Evolutionary conservation across 2,329 filamentous ascomycete genomes (phyloP).

Genomic region (Penicillium sp.): DNA sequence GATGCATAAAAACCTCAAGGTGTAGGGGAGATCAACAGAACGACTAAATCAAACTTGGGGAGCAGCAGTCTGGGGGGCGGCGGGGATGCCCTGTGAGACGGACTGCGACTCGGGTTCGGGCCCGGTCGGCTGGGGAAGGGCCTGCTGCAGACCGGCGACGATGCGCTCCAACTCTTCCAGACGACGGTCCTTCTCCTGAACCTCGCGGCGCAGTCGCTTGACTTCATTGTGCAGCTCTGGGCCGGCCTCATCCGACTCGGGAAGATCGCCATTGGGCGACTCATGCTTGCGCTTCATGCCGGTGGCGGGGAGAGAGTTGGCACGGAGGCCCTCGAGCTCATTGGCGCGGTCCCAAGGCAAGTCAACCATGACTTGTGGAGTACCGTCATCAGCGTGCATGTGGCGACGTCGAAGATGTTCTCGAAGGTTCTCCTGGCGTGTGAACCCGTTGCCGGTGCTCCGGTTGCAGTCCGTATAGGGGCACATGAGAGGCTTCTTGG

Average conservation of each 20-base stretch:
- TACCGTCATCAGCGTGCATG: conserved; percentile 47
- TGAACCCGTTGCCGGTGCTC: conserved; percentile 83
- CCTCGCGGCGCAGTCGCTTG: conserved; percentile 65
- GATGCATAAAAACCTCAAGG: conserved; percentile 28
- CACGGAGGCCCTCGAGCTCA: conserved; percentile 31
- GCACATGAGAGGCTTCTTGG: conserved; percentile 83
- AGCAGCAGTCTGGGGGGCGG: conserved; percentile 15
- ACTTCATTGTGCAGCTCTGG: conserved; percentile 59
- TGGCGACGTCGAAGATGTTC: conserved; percentile 93
- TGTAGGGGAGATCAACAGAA: conserved; percentile 5
- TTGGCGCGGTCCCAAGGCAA: conserved; percentile 29
- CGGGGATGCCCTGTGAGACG: conserved; percentile 12
- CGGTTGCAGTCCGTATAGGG: conserved; percentile 86
- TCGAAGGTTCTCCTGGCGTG: conserved; percentile 87
- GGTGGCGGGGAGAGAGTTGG: conserved; percentile 28
- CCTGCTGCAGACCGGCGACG: conserved; percentile 37
- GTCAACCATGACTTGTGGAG: conserved; percentile 22
- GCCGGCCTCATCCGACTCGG: conserved; percentile 43
- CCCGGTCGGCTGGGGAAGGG: conserved; percentile 30
- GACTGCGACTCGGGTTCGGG: conserved; percentile 17
- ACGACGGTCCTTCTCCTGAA: conserved; percentile 54
- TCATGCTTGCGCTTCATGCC: conserved; percentile 38
- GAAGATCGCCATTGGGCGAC: conserved; percentile 30
- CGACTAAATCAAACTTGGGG: conserved; percentile 15
- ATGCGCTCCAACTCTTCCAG: conserved; percentile 43